Conservation (phyloP, 1,139 yeast species). For the Pneumocystis sp. region DNA sequence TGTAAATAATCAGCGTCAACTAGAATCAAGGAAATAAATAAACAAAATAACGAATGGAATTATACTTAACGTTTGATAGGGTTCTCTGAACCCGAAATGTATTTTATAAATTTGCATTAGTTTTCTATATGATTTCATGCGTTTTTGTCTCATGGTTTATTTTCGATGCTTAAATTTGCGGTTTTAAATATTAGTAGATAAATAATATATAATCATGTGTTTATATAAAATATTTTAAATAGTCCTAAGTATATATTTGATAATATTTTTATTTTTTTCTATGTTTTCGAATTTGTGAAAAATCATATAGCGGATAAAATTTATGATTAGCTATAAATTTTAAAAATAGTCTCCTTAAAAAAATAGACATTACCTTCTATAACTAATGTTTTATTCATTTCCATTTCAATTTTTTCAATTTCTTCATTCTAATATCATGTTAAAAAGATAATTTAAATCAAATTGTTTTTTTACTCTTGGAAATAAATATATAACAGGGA, state of each 20-base stretch:
- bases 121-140: conserved; percentile 87
- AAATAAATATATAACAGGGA: background rate
- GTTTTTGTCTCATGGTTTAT: conserved; percentile 62
- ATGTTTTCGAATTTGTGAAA: background rate
- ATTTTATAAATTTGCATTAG: conserved; percentile 74
- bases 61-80: conserved; percentile 53
- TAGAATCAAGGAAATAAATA: conserved; percentile 18
- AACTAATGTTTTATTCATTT: background rate
- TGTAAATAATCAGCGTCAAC: conserved; percentile 68
- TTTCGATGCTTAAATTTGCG: background rate
- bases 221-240: background rate
- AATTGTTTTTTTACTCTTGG: background rate
- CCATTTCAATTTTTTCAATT: background rate
- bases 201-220: background rate
- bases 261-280: background rate
- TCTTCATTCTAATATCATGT: background rate
- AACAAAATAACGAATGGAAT: background rate
- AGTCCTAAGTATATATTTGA: background rate
- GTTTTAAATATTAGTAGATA: background rate
- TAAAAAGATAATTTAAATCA: background rate
- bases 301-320: background rate
- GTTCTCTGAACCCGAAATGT: conserved; percentile 83
- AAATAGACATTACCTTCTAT: background rate
- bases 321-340: background rate
- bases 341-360: background rate